Base-by-base conservation (phyloP, 768 basidiomycete genomes). In the Mycena haematopus region DNA sequence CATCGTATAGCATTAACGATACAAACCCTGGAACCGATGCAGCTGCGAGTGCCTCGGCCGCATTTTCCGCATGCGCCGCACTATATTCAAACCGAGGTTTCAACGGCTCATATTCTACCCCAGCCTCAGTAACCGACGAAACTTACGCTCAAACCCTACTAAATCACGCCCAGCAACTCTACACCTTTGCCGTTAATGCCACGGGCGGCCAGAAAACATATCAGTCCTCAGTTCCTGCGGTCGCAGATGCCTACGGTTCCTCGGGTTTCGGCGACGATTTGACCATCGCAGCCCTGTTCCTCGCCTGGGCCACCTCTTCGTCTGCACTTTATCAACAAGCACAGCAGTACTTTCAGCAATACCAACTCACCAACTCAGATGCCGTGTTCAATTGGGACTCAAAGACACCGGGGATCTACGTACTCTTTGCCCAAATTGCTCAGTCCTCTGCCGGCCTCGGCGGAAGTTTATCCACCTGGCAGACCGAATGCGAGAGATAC, bases 321-420 rank as follows among this genome's bases (percentile, higher is more conserved):
- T 77, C 84, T 10, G 73, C 78, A 3, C 78, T 84, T 56, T 93
- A 87, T 69, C 71, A 80, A 22, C 84, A 91, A 61, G 92, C 92
- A 1, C 80, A 86, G 70, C 72, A 76, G 8, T 85, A 85, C 70
- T 94, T 87, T 72, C 69, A 76, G 11, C 75, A 84, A 33, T 91
- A 85, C 70, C 73, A 79, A 24, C 79, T 96, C 0, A 73, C 75
- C 2, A 79, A 79, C 1, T 76, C 81, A 35, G 76, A 87, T 47
- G 75, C 79, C 2, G 86, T 90, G 6, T 91, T 95, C 76, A 95
- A 95, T 72, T 98, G 95, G 95, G 95, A 95, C 71, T 84, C 86
- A 3, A 91, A 92, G 73, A 85, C 84, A 1, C 90, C 93, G 1
- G 95, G 88, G 2, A 70, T 93, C 0, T 83, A 86, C 44, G 84